Evolutionary conservation across 768 basidiomycete genomes (phyloP).

Genomic region (Clitopilus hobsonii): DNA sequence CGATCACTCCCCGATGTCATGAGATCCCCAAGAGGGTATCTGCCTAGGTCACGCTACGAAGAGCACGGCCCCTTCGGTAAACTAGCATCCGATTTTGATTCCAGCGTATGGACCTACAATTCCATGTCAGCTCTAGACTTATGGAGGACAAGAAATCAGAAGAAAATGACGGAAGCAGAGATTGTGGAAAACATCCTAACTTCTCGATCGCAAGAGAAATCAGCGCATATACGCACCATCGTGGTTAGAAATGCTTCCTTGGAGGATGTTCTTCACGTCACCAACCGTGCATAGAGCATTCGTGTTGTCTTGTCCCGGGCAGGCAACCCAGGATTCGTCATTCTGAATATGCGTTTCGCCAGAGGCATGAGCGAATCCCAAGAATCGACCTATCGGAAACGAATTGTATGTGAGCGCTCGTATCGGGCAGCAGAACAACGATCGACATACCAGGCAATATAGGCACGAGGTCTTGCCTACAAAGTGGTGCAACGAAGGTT

Average conservation of each 20-base stretch:
- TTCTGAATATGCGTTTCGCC: constrained; percentile 38
- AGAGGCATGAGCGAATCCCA: constrained; percentile 33
- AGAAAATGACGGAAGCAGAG: neutral
- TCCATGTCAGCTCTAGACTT: neutral
- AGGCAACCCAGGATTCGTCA: constrained; percentile 20
- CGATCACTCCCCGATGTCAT: no score
- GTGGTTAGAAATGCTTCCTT: constrained; percentile 19
- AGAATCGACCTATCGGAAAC: constrained; percentile 19
- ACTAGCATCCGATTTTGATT: constrained; percentile 11
- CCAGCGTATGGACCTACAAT: constrained; percentile 14
- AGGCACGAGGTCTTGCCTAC: constrained; percentile 22
- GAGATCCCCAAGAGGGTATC: no score
- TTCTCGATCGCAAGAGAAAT: neutral
- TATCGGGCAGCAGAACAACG: neutral
- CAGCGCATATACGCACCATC: constrained; percentile 10
- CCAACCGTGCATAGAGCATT: constrained; percentile 17
- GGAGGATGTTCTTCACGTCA: constrained; percentile 18
- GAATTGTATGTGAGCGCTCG: neutral
- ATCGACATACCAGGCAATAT: constrained; percentile 22
- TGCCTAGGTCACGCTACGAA: no score
- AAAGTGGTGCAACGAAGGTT: neutral
- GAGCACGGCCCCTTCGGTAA: no score
- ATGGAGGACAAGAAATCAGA: neutral
- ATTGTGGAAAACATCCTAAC: neutral
- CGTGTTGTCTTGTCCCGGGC: constrained; percentile 20